Conservation (phyloP, 805 yeast genomes). For the Kluyveromyces wickerhamii region DNA sequence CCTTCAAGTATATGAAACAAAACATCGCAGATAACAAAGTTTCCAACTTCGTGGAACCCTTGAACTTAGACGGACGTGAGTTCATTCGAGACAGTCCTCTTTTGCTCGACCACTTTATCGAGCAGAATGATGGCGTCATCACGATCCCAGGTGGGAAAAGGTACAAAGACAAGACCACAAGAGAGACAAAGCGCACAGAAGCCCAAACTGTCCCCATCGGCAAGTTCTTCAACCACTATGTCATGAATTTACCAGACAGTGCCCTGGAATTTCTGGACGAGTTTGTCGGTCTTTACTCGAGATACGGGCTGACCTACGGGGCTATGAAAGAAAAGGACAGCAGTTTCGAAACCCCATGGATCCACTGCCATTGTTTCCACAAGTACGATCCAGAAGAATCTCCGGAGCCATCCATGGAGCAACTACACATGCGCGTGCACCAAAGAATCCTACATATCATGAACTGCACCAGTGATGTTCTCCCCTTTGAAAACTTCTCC, state of each 20-base stretch:
- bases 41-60: conserved; percentile 47
- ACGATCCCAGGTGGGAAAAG: conserved; percentile 34
- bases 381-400: conserved; percentile 66
- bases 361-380: conserved; percentile 90
- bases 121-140: conserved; percentile 30
- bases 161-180: conserved; percentile 29
- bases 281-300: conserved; percentile 61
- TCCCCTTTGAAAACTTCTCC: conserved; percentile 39
- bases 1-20: conserved; percentile 57
- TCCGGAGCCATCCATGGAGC: conserved; percentile 63
- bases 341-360: conserved; percentile 55
- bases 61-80: conserved; percentile 74
- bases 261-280: conserved; percentile 78
- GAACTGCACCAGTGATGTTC: conserved; percentile 37
- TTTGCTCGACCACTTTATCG: conserved; percentile 41
- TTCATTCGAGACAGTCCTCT: conserved; percentile 59
- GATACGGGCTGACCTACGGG: conserved; percentile 15
- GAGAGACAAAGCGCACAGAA: conserved; percentile 13
- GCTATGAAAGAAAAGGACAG: conserved; percentile 30
- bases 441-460: conserved; percentile 40
- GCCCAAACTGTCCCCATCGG: conserved; percentile 21
- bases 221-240: conserved; percentile 49
- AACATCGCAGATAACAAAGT: conserved; percentile 65
- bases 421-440: conserved; percentile 58
- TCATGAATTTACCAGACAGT: conserved; percentile 93